Base-by-base conservation (phyloP, 2,329 filamentous ascomycete genomes). In the Leptodontidium sp. region DNA sequence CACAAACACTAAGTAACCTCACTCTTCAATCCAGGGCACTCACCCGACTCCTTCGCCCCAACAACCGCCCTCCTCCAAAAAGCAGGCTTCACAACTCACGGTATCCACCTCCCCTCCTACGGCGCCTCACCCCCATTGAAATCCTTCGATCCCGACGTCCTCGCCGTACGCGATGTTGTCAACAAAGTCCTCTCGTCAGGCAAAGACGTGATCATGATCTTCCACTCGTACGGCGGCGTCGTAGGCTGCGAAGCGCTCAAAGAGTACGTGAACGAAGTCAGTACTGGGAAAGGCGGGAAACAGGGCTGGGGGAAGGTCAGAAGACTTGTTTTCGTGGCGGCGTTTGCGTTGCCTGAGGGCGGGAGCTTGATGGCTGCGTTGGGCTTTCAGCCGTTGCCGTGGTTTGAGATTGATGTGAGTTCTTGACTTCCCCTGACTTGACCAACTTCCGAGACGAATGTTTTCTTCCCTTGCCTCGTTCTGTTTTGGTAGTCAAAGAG, bases 171-270 rank as follows among this genome's bases (percentile, higher is more conserved):
- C 5, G 66, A 76, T 4, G 71, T 79, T 2, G 69, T 83, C 24
- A 71, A 78, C 15, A 65, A 72, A 5, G 78, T 82, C 5, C 80
- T 82, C 9, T 78, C 80, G 17, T 69, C 61, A 0, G 78, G 77
- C 0, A 80, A 80, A 29, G 78, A 82, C 29, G 78, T 83, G 5
- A 69, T 83, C 0, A 70, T 83, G 6, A 49, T 82, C 17, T 74
- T 76, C 14, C 82, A 84, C 62, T 81, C 79, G 21, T 83, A 82
- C 73, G 78, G 80, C 1, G 81, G 80, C 11, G 73, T 80, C 0
- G 70, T 80, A 0, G 77, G 75, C 1, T 75, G 77, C 5, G 78
- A 81, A 67, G 79, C 78, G 4, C 70, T 81, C 7, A 72, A 76
- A 6, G 79, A 81, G 61, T 75, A 74, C 49, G 15, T 73, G 6